Evolutionary conservation across 1,139 yeast species (phyloP).

Genomic region (Blastobotrys buckinghamii): DNA sequence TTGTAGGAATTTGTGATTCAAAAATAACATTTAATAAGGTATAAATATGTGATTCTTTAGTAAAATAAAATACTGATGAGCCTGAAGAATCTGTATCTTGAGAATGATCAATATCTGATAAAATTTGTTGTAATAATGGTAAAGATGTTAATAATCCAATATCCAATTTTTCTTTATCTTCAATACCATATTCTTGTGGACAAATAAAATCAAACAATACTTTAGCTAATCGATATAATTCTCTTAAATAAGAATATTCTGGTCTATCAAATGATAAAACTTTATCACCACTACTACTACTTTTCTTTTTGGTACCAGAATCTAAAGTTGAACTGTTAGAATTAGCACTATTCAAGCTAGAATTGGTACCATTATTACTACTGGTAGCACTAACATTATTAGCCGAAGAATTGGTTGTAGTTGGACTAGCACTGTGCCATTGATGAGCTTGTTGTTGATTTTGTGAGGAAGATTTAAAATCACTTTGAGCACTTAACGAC

Average conservation of each 20-base stretch:
- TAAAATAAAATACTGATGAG: slow-evolving; percentile 83
- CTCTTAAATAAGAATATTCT: slow-evolving; percentile 74
- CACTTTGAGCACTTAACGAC: slow-evolving; percentile 1
- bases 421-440: background rate
- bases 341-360: background rate
- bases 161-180: slow-evolving; percentile 90
- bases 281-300: background rate
- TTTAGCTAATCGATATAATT: slow-evolving; percentile 81
- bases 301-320: background rate
- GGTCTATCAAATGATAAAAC: slow-evolving; percentile 59
- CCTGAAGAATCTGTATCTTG: slow-evolving; percentile 65
- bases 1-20: slow-evolving; percentile 92
- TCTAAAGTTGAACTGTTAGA: background rate
- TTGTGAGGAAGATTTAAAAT: background rate
- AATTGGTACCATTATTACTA: background rate
- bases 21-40: slow-evolving; percentile 85
- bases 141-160: slow-evolving; percentile 91
- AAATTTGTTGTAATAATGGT: slow-evolving; percentile 86
- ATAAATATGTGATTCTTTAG: slow-evolving; percentile 95
- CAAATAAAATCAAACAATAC: slow-evolving; percentile 95
- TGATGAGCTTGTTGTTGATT: background rate
- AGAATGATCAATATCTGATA: slow-evolving; percentile 75
- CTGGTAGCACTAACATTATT: background rate
- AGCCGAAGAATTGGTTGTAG: background rate
- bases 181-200: slow-evolving; percentile 98